These are phyloP conservation scores for Chiua virens DNA, from an alignment of 768 basidiomycete species.

Conservation along the genomic window DNA sequence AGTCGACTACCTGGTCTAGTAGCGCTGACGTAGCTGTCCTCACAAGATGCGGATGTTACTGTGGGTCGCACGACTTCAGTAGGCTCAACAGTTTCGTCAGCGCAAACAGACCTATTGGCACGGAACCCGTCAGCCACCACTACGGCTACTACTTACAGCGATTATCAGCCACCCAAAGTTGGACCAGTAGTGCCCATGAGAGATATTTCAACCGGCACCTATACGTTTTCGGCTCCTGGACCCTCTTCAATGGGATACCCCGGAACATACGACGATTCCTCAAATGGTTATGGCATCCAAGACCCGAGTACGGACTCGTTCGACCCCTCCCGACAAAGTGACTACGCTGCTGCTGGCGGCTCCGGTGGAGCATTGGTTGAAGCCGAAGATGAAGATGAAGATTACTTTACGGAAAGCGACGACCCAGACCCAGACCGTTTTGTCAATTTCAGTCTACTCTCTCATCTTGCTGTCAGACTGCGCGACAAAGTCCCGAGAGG, in stretches of 20 bases:
- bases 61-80: conserved; percentile 30
- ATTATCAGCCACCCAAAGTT: conserved; percentile 16
- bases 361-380: conserved; percentile 19
- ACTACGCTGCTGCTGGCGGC: conserved; percentile 18
- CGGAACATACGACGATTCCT: conserved; percentile 16
- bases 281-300: conserved; percentile 17
- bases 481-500: conserved; percentile 87
- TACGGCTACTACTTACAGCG: conserved; percentile 22
- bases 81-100: conserved; percentile 30
- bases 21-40: conserved; percentile 3
- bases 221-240: conserved; percentile 18
- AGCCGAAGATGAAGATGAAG: conserved; percentile 30
- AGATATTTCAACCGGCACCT: conserved; percentile 17
- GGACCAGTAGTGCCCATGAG: conserved; percentile 13
- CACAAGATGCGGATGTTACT: conserved; percentile 16
- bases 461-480: conserved; percentile 85
- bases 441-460: conserved; percentile 85
- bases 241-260: conserved; percentile 23
- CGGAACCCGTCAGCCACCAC: conserved; percentile 29
- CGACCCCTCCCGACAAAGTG: conserved; percentile 19
- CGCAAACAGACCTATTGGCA: conserved; percentile 22
- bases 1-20: neutral
- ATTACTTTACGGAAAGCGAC: conserved; percentile 42
- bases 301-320: conserved; percentile 28
- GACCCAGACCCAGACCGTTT: conserved; percentile 76